A percentile compares a stretch with the other conserved stretches of the same genome.
These are phyloP conservation scores for Kickxella alabastrina DNA, from an alignment of 192 early-diverging fungal genomes.

Conservation along the genomic window DNA sequence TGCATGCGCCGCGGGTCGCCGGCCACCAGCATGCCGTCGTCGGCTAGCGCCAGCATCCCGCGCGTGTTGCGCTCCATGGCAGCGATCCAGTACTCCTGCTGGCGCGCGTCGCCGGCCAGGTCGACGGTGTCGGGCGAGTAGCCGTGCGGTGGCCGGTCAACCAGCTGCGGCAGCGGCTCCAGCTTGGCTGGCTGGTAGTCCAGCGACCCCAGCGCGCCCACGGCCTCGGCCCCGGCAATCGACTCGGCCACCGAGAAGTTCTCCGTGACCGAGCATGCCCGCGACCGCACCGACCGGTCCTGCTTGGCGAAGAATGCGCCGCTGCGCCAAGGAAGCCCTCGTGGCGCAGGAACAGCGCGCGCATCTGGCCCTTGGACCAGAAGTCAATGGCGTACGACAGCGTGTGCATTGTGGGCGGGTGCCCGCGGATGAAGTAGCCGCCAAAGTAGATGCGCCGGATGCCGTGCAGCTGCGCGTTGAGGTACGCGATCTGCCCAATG, in stretches of 20 bases:
- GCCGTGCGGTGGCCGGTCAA: conserved; percentile 9
- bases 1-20: conserved; percentile 7
- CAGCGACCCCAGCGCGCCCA: conserved; percentile 63
- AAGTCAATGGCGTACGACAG: conserved; percentile 95
- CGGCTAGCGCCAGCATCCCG: conserved; percentile 60
- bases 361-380: conserved; percentile 94
- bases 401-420: conserved; percentile 97
- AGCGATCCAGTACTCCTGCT: conserved; percentile 75
- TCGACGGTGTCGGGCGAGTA: conserved; percentile 73
- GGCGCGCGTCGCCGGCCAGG: conserved; percentile 48
- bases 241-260: conserved; percentile 69
- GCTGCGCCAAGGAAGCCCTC: conserved; percentile 96
- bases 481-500: conserved; percentile 97
- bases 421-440: conserved; percentile 96
- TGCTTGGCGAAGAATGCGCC: conserved; percentile 56
- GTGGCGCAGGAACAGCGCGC: conserved; percentile 92
- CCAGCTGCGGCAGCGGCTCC: conserved; percentile 60
- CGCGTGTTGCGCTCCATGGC: conserved; percentile 64
- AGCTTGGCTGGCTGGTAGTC: conserved; percentile 57
- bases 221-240: conserved; percentile 49
- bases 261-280: conserved; percentile 71
- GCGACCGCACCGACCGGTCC: conserved; percentile 1
- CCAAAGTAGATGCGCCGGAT: conserved; percentile 92
- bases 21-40: conserved; percentile 31
- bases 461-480: conserved; percentile 91